Base-by-base conservation (phyloP, 2,329 filamentous ascomycete species). In the Penicillium griseofulvum region DNA sequence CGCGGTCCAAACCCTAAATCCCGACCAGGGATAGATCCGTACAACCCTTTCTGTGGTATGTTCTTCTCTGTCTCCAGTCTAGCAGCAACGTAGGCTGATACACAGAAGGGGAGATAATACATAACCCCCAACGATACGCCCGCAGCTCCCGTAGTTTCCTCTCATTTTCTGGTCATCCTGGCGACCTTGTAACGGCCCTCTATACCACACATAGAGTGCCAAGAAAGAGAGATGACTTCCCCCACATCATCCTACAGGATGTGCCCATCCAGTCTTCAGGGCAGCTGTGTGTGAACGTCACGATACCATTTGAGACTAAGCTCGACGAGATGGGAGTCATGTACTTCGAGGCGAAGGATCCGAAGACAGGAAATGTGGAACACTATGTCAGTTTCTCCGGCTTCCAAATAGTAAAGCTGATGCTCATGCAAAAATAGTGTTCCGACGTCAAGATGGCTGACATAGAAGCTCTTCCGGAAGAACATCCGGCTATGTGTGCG, bases 251-350 rank as follows among this genome's bases (percentile, higher is more conserved):
- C 19, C 19, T 48, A 14, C 31, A 48, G 7, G 45, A 48, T 28
- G 45, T 48, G 22, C 45, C 45, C 45, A 48, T 48, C 9, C 45
- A 48, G 16, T 22, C 45, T 38, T 48, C 45, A 33, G 45, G 45
- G 22, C 45, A 48, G 31, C 45, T 48, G 29, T 48, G 45, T 48
- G 45, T 48, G 31, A 48, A 48, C 38, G 45, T 48, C 22, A 48
- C 45, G 22, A 48, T 48, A 37, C 45, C 45, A 26, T 48, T 48
- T 29, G 7, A 48, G 45, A 48, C 31, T 26, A n/a, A 19, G 31
- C 17, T 38, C 22, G 19, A 48, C 22, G 45, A 48, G 33, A 48
- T 26, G 33, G 45, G 45, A 28, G 45, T 48, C 19, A 34, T 48
- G 12, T 48, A 48, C 33, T 48, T 48, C 33, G 45, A 48, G 33